Percentiles rank a stretch among this genome's conserved stretches.
phyloP scores from a whole-genome alignment of 176 grass and related monocot species.

The Rhynchospora breviuscula region DNA sequence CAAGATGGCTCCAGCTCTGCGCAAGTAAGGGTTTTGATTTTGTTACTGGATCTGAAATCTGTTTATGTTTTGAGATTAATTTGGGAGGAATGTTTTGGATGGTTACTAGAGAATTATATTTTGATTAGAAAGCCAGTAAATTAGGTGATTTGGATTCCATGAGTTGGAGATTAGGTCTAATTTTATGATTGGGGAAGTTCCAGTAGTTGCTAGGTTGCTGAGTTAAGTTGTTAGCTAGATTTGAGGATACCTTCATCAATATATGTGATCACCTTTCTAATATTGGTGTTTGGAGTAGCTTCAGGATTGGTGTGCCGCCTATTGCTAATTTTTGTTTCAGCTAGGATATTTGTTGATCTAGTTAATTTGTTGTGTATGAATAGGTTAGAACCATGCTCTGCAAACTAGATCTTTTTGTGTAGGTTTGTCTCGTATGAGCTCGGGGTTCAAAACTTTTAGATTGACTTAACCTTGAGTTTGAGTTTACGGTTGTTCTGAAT shows the following conservation, averaged over 20 bases:
- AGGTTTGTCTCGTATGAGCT: neutral
- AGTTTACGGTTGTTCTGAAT: neutral
- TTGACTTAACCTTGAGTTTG: neutral
- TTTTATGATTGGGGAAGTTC: neutral
- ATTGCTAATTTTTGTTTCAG: neutral
- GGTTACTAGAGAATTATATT: neutral
- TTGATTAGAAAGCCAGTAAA: neutral
- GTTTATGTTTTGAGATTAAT: neutral
- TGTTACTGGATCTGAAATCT: neutral
- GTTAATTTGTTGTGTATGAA: neutral
- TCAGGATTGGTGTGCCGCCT: neutral
- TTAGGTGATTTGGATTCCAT: neutral
- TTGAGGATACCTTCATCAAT: neutral
- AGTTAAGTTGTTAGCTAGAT: neutral
- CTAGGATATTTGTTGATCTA: neutral
- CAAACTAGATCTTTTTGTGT: neutral
- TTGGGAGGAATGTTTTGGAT: neutral
- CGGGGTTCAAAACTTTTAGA: neutral
- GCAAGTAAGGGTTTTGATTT: conserved; percentile 48
- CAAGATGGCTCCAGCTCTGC: conserved; percentile 94
- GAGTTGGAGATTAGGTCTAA: neutral
- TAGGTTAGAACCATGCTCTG: neutral
- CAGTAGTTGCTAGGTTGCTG: neutral
- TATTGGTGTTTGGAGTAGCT: neutral
- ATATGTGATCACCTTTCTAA: neutral